phyloP scores from a whole-genome alignment of 2,329 filamentous ascomycete species.

The Dactylellina leptospora region DNA sequence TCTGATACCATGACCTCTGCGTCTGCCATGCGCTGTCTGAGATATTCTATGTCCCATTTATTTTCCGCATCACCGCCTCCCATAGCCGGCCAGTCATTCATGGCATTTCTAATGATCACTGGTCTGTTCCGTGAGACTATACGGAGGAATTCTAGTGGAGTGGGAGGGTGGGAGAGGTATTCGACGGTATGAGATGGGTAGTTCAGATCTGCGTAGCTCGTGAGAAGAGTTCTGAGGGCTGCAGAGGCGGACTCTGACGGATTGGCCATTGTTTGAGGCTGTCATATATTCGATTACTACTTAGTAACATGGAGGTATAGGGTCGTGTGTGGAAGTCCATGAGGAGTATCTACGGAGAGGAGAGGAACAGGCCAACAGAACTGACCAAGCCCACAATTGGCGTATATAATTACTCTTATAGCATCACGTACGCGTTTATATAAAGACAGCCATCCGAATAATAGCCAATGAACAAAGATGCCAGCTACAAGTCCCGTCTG shows the following conservation, averaged over 20 bases:
- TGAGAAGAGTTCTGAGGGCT: slow-evolving; percentile 14
- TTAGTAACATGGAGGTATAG: too few species aligned
- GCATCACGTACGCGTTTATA: too few species aligned
- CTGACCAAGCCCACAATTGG: too few species aligned
- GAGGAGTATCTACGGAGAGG: too few species aligned
- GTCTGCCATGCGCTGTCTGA: slow-evolving; percentile 67
- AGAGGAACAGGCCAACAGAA: too few species aligned
- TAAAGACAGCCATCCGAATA: too few species aligned
- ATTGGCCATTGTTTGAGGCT: background rate
- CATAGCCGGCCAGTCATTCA: slow-evolving; percentile 70
- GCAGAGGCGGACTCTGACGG: background rate
- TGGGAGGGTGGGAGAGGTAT: slow-evolving; percentile 72
- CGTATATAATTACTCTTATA: too few species aligned
- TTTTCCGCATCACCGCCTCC: slow-evolving; percentile 54
- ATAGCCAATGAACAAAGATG: too few species aligned
- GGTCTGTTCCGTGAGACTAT: slow-evolving; percentile 77
- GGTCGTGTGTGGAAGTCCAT: too few species aligned
- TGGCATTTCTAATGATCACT: slow-evolving; percentile 74
- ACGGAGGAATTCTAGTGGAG: slow-evolving; percentile 80
- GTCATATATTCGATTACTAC: background rate
- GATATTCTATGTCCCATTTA: slow-evolving; percentile 71
- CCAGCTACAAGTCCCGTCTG: too few species aligned
- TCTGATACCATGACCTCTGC: slow-evolving; percentile 76
- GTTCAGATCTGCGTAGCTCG: slow-evolving; percentile 34
- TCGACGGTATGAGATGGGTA: slow-evolving; percentile 62